These are phyloP conservation scores for Amauroascus niger DNA, from an alignment of 2,329 filamentous ascomycete genomes.

Conservation along the genomic window DNA sequence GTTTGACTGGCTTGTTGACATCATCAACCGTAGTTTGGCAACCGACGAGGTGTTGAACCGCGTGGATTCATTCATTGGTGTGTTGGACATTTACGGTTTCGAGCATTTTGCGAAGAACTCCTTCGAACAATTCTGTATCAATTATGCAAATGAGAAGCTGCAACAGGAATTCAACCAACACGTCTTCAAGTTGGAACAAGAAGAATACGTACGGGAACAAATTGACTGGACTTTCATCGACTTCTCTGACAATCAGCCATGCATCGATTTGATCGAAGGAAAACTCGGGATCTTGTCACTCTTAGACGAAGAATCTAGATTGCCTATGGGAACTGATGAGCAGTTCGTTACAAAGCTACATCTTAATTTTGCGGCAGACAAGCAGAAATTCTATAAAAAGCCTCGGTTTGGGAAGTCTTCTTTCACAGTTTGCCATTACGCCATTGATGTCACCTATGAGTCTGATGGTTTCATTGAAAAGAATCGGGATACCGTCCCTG, in stretches of 20 bases:
- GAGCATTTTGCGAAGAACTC: slow-evolving; percentile 99
- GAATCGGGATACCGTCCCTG: slow-evolving; percentile 95
- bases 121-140: slow-evolving; percentile 99
- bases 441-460: slow-evolving; percentile 95
- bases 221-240: slow-evolving; percentile 99
- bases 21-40: slow-evolving; percentile 83
- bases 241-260: slow-evolving; percentile 97
- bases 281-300: slow-evolving; percentile 88
- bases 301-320: slow-evolving; percentile 87
- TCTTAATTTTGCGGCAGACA: slow-evolving; percentile 80
- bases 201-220: slow-evolving; percentile 90
- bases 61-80: slow-evolving; percentile 87
- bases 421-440: slow-evolving; percentile 98
- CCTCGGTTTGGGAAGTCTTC: slow-evolving; percentile 93
- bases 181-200: slow-evolving; percentile 97
- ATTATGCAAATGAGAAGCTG: slow-evolving; percentile 98
- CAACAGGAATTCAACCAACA: slow-evolving; percentile 99
- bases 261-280: slow-evolving; percentile 95
- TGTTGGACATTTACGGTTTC: slow-evolving; percentile 98
- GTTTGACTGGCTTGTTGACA: slow-evolving; percentile 98
- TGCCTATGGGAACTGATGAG: slow-evolving; percentile 95
- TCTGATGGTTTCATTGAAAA: slow-evolving; percentile 99
- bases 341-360: slow-evolving; percentile 95
- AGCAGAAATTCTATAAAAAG: slow-evolving; percentile 98
- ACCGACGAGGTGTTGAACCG: slow-evolving; percentile 75